These are phyloP conservation scores for Simplicillium sp. DNA, from an alignment of 2,329 filamentous ascomycete genomes.

Conservation along the genomic window DNA sequence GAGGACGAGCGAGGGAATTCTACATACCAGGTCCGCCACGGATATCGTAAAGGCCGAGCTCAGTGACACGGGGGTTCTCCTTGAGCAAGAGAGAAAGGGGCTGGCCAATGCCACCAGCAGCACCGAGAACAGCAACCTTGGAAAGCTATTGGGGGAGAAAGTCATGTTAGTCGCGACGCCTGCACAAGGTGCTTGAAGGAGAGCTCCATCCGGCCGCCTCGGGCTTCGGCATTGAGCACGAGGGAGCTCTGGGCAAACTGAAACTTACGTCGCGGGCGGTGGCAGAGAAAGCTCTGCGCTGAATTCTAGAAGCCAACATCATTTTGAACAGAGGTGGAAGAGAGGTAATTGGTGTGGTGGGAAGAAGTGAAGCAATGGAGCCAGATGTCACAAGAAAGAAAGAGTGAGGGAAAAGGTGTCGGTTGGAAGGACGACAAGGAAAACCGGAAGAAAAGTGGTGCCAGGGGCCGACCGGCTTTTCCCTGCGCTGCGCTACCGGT, in stretches of 20 bases:
- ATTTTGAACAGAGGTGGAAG: slow-evolving; percentile 34
- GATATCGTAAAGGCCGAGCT: slow-evolving; percentile 98
- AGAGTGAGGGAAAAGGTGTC: slow-evolving; percentile 8
- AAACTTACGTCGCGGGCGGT: slow-evolving; percentile 63
- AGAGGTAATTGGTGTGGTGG: slow-evolving; percentile 9
- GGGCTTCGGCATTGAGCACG: too few species aligned
- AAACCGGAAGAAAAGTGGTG: background rate
- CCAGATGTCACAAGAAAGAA: slow-evolving; percentile 12
- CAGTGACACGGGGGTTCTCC: slow-evolving; percentile 89
- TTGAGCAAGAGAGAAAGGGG: slow-evolving; percentile 96
- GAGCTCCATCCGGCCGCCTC: background rate
- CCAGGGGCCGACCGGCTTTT: too few species aligned
- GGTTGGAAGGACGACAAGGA: background rate
- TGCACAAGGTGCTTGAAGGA: background rate
- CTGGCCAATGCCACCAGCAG: slow-evolving; percentile 95
- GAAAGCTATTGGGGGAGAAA: slow-evolving; percentile 57
- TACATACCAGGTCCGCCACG: slow-evolving; percentile 78
- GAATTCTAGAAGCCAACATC: slow-evolving; percentile 64
- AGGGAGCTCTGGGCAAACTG: slow-evolving; percentile 1
- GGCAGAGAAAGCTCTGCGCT: slow-evolving; percentile 74
- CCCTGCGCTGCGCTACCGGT: too few species aligned
- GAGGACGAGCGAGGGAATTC: slow-evolving; percentile 6
- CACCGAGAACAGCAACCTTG: slow-evolving; percentile 96
- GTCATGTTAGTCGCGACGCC: slow-evolving; percentile 12
- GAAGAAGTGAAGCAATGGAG: slow-evolving; percentile 10